These are phyloP conservation scores for Drechslerella dactyloides DNA, from an alignment of 2,329 filamentous ascomycete species.

Conservation along the genomic window DNA sequence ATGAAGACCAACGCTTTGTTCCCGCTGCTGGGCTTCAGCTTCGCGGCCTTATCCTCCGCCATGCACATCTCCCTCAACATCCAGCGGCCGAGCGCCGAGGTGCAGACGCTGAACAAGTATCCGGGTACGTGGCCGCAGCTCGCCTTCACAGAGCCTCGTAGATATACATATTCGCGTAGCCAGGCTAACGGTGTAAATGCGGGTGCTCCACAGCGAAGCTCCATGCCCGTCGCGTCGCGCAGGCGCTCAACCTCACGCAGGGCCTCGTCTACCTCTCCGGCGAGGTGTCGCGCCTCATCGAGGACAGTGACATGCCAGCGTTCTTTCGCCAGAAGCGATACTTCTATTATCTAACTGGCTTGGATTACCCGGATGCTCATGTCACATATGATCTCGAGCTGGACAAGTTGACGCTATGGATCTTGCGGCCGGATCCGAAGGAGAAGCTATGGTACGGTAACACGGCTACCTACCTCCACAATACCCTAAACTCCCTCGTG, in stretches of 20 bases:
- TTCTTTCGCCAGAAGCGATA: slow-evolving; percentile 68
- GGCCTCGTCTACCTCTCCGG: slow-evolving; percentile 67
- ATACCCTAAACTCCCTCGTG: too few relatives aligned
- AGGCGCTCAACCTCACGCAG: slow-evolving; percentile 58
- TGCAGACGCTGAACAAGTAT: slow-evolving; percentile 21
- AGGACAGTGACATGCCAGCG: slow-evolving; percentile 67
- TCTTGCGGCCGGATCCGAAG: slow-evolving; percentile 53
- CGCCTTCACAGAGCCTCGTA: background rate
- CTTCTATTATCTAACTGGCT: slow-evolving; percentile 68
- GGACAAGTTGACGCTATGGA: slow-evolving; percentile 72
- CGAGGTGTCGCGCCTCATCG: slow-evolving; percentile 61
- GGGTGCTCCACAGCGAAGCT: slow-evolving; percentile 59
- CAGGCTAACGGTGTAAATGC: background rate
- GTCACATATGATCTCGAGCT: slow-evolving; percentile 66
- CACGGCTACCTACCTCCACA: background rate
- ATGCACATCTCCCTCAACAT: slow-evolving; percentile 11
- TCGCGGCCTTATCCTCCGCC: slow-evolving; percentile 1
- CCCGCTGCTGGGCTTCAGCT: slow-evolving; percentile 5
- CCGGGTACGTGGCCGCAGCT: slow-evolving; percentile 17
- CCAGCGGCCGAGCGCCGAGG: background rate
- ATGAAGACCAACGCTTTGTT: slow-evolving; percentile 23
- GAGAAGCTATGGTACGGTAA: slow-evolving; percentile 43
- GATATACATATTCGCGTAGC: background rate
- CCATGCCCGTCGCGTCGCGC: slow-evolving; percentile 62
- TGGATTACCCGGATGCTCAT: slow-evolving; percentile 64